Base-by-base conservation (phyloP, 176 grass and related monocot genomes). In the Oryza glumipatula region DNA sequence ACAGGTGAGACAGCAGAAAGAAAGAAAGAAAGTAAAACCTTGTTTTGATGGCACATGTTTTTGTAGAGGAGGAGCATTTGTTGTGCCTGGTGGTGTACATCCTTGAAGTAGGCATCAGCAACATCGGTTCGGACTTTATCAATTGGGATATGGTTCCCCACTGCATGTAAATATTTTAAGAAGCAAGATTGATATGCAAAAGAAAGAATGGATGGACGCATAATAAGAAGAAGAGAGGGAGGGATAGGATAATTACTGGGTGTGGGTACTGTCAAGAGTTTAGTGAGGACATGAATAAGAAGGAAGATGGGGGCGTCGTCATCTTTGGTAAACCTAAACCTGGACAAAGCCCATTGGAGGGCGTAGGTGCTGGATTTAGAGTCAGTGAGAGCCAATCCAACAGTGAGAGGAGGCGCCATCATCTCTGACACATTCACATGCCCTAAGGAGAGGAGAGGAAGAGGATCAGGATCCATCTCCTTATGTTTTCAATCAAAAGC, bases 131-230 rank as follows among this genome's bases (percentile, higher is more conserved):
- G 72, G n/a, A 72, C 82, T 65, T 71, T 21, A 44, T 85, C 65
- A 66, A 89, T 66, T 16, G 82, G 77, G 66, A 89, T 56, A 75
- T 38, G 63, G 54, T 77, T 85, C 58, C 78, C 83, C 83, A 85
- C 83, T 58, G 54, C 54, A 58, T 52, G 49, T 17, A 8, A 52
- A 52, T 45, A 45, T 45, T 32, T 11, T 44, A 44, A 49, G 47
- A 15, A 15, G 47, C 2, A 49, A 15, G 43, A 44, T 44, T 44
- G 11, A 47, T 47, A 13, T 12, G 45, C 11, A 12, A 47, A 52
- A 52, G 39, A 17, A 52, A 10, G 14, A 52, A 52, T 44, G 51
- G 17, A 56, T 19, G 16, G 6, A 16, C 7, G 51, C 49, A 17
- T 89, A 52, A 41, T 41, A 41, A 9, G 8, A 65, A n/a, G 49